Conservation (phyloP, 129 eudicot genomes). For the Arctium lappa region DNA sequence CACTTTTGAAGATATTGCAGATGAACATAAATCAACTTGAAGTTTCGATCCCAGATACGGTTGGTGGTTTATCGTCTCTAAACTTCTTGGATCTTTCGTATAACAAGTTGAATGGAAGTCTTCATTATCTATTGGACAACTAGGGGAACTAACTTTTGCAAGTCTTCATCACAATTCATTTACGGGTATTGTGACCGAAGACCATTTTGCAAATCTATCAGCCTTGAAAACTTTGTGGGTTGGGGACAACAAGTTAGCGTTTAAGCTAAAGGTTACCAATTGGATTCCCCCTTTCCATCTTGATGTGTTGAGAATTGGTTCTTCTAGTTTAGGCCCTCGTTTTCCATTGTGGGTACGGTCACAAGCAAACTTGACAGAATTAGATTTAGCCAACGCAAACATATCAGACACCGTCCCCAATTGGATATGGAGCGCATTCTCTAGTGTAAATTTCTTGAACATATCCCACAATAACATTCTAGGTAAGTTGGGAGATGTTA, state of each 20-base stretch:
- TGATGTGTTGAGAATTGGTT: not conserved
- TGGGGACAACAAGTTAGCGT: constrained; percentile 14
- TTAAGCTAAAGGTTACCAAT: not conserved
- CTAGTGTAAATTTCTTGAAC: not conserved
- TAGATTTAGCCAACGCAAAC: constrained; percentile 1
- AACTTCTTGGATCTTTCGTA: not conserved
- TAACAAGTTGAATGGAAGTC: constrained; percentile 23
- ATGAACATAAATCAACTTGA: constrained; percentile 11
- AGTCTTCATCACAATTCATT: not conserved
- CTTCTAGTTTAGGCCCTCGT: not conserved
- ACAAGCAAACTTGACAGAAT: not conserved
- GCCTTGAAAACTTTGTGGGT: not conserved
- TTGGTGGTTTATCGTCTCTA: constrained; percentile 24
- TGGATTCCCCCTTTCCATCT: constrained; percentile 34
- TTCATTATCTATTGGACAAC: constrained; percentile 34
- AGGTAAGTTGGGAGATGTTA: constrained; percentile 23
- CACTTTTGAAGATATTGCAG: not conserved
- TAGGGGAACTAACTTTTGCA: constrained; percentile 1
- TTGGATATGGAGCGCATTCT: constrained; percentile 23
- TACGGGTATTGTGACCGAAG: constrained; percentile 27
- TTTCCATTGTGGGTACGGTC: constrained; percentile 21
- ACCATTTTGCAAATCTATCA: constrained; percentile 25
- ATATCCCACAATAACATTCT: constrained; percentile 31
- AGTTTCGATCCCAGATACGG: constrained; percentile 20
- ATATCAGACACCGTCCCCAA: constrained; percentile 15